These are phyloP conservation scores for Triticum dicoccoides DNA, from an alignment of 176 grass and related monocot species.

Conservation along the genomic window DNA sequence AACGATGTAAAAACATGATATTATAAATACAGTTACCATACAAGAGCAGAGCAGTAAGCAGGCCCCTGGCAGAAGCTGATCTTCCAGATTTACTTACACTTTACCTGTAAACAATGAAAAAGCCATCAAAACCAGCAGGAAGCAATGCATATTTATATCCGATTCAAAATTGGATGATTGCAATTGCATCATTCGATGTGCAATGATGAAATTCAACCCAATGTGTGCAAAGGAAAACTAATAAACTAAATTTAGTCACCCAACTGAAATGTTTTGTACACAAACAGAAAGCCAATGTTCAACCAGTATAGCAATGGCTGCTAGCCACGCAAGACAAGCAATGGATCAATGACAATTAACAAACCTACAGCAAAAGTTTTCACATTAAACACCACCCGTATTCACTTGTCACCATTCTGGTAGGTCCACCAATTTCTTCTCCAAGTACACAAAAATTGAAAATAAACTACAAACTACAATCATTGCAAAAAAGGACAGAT, in stretches of 20 bases:
- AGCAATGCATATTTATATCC: neutral
- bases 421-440: neutral
- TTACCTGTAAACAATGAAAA: conserved; percentile 75
- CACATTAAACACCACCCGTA: neutral
- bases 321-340: neutral
- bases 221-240: neutral
- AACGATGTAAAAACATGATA: neutral
- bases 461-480: neutral
- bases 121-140: conserved; percentile 25
- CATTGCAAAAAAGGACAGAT: neutral
- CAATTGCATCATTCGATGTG: neutral
- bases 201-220: neutral
- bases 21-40: conserved; percentile 11
- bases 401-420: conserved; percentile 6
- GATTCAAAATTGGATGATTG: neutral
- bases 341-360: neutral
- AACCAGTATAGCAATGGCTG: neutral
- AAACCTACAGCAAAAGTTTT: neutral
- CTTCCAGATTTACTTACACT: conserved; percentile 71
- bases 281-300: neutral
- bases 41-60: neutral
- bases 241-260: neutral
- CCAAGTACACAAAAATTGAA: neutral
- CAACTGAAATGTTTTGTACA: neutral
- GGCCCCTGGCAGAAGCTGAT: conserved; percentile 1